These are phyloP conservation scores for Aspergillus sp. DNA, from an alignment of 2,329 filamentous ascomycete genomes.

Conservation along the genomic window DNA sequence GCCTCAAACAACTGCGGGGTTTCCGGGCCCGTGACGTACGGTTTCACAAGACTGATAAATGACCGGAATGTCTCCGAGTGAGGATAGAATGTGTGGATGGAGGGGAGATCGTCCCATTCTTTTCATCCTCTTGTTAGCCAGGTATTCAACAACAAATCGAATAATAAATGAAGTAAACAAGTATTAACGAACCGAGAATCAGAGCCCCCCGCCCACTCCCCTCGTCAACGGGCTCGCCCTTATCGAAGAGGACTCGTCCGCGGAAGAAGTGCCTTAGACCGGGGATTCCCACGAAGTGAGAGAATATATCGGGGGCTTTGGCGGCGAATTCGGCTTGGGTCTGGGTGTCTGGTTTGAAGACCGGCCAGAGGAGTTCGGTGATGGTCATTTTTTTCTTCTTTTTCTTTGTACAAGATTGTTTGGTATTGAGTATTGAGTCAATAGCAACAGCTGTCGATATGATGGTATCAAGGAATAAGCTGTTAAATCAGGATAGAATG, in stretches of 20 bases:
- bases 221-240: background rate
- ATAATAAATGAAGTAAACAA: background rate
- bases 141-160: too few species aligned
- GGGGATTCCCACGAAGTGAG: background rate
- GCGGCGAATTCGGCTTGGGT: background rate
- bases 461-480: too few species aligned
- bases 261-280: background rate
- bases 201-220: background rate
- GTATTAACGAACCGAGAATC: background rate
- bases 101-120: background rate
- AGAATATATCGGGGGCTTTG: background rate
- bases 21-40: background rate
- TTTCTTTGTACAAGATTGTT: too few species aligned
- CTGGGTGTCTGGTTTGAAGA: background rate
- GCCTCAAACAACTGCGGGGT: background rate
- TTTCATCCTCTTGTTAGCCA: background rate
- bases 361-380: background rate
- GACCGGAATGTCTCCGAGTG: background rate
- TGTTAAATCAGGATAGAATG: too few species aligned
- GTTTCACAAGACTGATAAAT: background rate
- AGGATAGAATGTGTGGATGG: background rate
- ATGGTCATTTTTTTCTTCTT: background rate
- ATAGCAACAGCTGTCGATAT: too few species aligned
- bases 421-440: too few species aligned
- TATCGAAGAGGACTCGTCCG: background rate